These are phyloP conservation scores for Fusarium drepaniforme DNA, from an alignment of 2,329 filamentous ascomycete genomes.

Conservation along the genomic window DNA sequence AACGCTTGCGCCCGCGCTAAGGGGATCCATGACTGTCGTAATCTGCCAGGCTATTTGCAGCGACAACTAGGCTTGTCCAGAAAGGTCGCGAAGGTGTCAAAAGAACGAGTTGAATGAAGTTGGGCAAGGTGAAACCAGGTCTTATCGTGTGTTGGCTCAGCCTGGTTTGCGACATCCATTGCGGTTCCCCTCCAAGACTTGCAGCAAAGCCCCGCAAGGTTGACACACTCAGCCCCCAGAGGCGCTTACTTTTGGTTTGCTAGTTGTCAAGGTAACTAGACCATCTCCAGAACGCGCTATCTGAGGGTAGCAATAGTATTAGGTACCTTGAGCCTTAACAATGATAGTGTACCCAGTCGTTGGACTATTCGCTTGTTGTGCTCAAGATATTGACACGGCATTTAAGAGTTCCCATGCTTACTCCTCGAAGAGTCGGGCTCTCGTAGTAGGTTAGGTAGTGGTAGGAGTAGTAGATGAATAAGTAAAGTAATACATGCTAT, in stretches of 20 bases:
- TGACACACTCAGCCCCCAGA: background rate
- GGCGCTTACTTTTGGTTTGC: background rate
- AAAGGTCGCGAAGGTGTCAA: background rate
- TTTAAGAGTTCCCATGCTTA: background rate
- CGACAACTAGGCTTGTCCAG: no score
- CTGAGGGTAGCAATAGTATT: no score
- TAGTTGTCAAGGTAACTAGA: background rate
- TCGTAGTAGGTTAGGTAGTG: no score
- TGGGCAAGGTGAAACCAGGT: background rate
- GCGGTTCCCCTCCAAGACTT: background rate
- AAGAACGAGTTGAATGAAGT: background rate
- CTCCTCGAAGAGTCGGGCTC: background rate
- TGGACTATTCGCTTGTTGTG: background rate
- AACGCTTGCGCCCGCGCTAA: slow-evolving; percentile 3
- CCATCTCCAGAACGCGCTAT: no score
- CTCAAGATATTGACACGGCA: background rate
- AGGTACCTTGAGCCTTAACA: no score
- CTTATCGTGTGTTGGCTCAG: background rate
- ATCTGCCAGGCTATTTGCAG: background rate
- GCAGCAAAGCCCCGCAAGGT: background rate
- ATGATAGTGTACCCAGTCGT: background rate
- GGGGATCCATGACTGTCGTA: background rate
- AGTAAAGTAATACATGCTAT: background rate
- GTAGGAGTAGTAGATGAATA: no score
- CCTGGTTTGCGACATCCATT: background rate